A percentile compares a stretch with the other conserved stretches of the same genome.
These are phyloP conservation scores for Termitomyces sp. DNA, from an alignment of 768 basidiomycete species.

Conservation along the genomic window DNA sequence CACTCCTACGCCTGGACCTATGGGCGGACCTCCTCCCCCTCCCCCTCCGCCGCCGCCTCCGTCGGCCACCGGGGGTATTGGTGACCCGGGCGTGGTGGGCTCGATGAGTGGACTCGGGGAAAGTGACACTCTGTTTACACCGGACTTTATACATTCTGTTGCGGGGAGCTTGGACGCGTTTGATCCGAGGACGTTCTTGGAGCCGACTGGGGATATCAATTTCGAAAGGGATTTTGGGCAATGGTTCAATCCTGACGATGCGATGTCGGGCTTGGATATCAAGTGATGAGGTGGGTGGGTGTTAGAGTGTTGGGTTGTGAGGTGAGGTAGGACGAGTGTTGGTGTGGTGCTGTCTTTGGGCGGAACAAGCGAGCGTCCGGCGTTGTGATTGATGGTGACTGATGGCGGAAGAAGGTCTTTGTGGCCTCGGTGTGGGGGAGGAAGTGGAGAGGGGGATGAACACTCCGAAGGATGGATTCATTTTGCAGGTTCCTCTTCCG, in stretches of 20 bases:
- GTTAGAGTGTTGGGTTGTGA: neutral
- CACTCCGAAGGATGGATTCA: neutral
- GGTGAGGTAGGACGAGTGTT: neutral
- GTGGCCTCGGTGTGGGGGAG: neutral
- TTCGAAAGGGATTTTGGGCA: conserved; percentile 74
- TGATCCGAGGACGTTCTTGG: conserved; percentile 30
- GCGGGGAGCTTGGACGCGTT: conserved; percentile 36
- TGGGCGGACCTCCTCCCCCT: conserved; percentile 14
- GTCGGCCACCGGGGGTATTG: conserved; percentile 14
- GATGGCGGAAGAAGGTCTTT: neutral
- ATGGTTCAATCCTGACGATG: conserved; percentile 64
- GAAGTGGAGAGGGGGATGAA: neutral
- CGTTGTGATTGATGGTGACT: neutral
- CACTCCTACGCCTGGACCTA: neutral
- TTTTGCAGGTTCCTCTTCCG: neutral
- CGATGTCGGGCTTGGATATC: conserved; percentile 16
- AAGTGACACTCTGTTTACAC: conserved; percentile 17
- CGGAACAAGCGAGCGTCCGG: neutral
- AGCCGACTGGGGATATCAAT: conserved; percentile 45
- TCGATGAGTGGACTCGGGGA: conserved; percentile 3
- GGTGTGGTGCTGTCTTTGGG: neutral
- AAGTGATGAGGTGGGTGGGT: conserved; percentile 4
- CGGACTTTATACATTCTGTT: conserved; percentile 42
- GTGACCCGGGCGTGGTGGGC: conserved; percentile 9
- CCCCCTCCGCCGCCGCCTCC: conserved; percentile 22